Evolutionary conservation across 495 filamentous ascomycete genomes (phyloP), one percentile per base, ranked within the genome.

Genomic region (Zalerion maritima): DNA sequence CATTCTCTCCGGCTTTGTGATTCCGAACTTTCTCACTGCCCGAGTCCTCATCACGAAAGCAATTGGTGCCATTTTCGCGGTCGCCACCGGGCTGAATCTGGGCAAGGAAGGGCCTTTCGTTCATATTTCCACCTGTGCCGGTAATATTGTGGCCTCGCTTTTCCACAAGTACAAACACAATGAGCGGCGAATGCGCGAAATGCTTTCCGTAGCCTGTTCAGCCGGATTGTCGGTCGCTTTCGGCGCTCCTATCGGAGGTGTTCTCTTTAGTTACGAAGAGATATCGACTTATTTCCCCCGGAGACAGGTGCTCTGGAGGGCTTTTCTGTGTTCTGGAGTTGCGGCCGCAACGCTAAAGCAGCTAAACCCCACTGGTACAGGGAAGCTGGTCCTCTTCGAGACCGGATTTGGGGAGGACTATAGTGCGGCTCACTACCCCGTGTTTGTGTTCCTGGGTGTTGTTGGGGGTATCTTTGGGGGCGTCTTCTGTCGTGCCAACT

Each of bases 21-120:
- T 72, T 17, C 67, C 66, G 6, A 51, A 64, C 32, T 64, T 70
- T 25, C 50, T 73, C 10, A 57, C 62, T 33, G 44, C 64, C 32
- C 67, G 66, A 32, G 64, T 73, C 11, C 54, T 73, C 12, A 14
- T 64, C 16, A 54, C 71, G 24, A 71, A 73, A 47, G 67, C 58
- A 5, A 47, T 71, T n/a, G 68, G 68, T 11, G 54, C 65, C 13
- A 44, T 62, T 21, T 69, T 73, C 30, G 66, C 66, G 0, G 68
- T 73, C 1, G 49, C 66, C 1, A 68, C 64, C 9, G 65, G 64
- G 7, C 64, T 73, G 62, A 71, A 62, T 38, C 46, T 71, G 13
- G 67, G 68, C 2, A 73, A 71, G 51, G 67, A 71, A 54, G 67
- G 68, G 0, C 68, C 67, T 1, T 73, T 73, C 33, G 67, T 73